These are phyloP conservation scores for Candida tibetensis DNA, from an alignment of 805 yeast species.

Conservation along the genomic window DNA sequence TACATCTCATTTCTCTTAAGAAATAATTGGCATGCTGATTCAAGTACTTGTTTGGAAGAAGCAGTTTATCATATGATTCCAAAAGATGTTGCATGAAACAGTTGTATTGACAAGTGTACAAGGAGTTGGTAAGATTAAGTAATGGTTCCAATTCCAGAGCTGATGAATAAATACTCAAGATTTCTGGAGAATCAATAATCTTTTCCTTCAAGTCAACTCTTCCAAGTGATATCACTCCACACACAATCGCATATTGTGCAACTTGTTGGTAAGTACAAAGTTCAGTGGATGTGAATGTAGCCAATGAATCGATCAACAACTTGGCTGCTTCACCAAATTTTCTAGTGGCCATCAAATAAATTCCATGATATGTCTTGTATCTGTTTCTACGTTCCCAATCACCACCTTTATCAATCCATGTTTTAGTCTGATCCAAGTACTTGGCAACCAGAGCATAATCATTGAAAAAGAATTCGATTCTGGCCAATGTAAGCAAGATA, in stretches of 20 bases:
- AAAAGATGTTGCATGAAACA: slow-evolving; percentile 74
- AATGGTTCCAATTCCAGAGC: slow-evolving; percentile 75
- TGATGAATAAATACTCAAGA: slow-evolving; percentile 72
- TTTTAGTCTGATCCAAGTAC: slow-evolving; percentile 69
- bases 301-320: slow-evolving; percentile 82
- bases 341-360: slow-evolving; percentile 79
- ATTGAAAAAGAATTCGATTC: slow-evolving; percentile 86
- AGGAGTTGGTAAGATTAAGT: slow-evolving; percentile 75
- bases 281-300: slow-evolving; percentile 94
- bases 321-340: slow-evolving; percentile 83
- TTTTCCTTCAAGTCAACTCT: slow-evolving; percentile 82
- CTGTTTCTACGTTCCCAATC: slow-evolving; percentile 99
- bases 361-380: slow-evolving; percentile 86
- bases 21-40: slow-evolving; percentile 78
- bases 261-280: slow-evolving; percentile 84
- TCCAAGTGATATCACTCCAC: slow-evolving; percentile 81
- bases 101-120: slow-evolving; percentile 85
- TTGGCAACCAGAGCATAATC: slow-evolving; percentile 69
- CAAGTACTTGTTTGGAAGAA: slow-evolving; percentile 62
- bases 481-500: slow-evolving; percentile 71
- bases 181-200: slow-evolving; percentile 91
- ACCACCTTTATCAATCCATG: slow-evolving; percentile 91
- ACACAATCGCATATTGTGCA: slow-evolving; percentile 80
- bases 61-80: slow-evolving; percentile 69
- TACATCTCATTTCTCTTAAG: slow-evolving; percentile 89